A percentile compares a stretch with the other conserved stretches of the same genome.
Conservation (phyloP, 2,329 filamentous ascomycete species). For the Diaporthe vaccinii region DNA sequence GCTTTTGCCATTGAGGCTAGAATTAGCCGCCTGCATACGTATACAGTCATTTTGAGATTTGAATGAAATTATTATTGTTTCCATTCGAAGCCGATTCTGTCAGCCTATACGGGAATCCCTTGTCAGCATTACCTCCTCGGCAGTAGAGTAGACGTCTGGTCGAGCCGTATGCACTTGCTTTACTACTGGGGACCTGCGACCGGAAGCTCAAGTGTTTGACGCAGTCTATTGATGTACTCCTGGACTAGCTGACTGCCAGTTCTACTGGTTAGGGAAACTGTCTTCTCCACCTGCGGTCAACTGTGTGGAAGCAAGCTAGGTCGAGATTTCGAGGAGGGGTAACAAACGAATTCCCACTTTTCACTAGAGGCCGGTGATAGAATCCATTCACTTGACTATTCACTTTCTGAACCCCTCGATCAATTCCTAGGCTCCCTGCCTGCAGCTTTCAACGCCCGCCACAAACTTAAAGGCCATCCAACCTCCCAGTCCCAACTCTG, state of each 20-base stretch:
- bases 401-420: background rate
- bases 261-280: background rate
- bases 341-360: background rate
- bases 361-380: background rate
- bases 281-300: background rate
- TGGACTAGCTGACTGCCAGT: background rate
- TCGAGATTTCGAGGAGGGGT: background rate
- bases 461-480: background rate
- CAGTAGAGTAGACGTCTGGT: too few relatives aligned
- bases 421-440: background rate
- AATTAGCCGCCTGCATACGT: accelerated
- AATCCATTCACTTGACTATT: background rate
- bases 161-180: too few relatives aligned
- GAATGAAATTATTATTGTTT: too few relatives aligned
- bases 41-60: too few relatives aligned
- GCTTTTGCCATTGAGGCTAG: too few relatives aligned
- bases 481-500: background rate
- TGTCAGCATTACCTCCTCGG: too few relatives aligned
- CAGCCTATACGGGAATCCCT: too few relatives aligned
- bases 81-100: too few relatives aligned
- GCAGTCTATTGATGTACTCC: too few relatives aligned
- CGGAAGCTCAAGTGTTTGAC: too few relatives aligned
- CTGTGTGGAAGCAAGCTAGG: background rate
- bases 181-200: too few relatives aligned
- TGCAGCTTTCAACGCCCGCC: background rate